Evolutionary conservation across 2,329 filamentous ascomycete species (phyloP).

Genomic region (Aureobasidium sp.): DNA sequence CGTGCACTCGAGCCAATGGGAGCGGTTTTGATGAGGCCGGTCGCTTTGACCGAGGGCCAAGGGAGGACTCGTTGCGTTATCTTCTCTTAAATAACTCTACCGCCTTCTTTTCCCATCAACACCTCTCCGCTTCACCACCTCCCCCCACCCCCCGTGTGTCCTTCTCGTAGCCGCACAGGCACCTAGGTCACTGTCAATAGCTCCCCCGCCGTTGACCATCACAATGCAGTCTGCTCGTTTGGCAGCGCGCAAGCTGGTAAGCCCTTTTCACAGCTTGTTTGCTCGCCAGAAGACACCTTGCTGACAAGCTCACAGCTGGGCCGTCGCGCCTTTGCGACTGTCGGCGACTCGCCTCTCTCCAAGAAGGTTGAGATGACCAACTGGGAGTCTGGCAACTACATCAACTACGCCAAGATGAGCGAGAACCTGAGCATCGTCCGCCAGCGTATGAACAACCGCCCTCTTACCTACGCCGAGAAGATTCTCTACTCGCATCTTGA

Average conservation of each 20-base stretch:
- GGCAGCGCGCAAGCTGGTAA: slow-evolving; percentile 33
- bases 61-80: slow-evolving; percentile 1
- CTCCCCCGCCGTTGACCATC: slow-evolving; percentile 16
- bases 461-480: slow-evolving; percentile 94
- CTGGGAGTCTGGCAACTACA: slow-evolving; percentile 91
- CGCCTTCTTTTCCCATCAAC: slow-evolving; percentile 14
- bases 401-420: slow-evolving; percentile 99
- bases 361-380: slow-evolving; percentile 98
- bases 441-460: slow-evolving; percentile 82
- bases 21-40: not conserved
- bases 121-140: slow-evolving; percentile 13
- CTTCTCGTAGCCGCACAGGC: slow-evolving; percentile 13
- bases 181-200: slow-evolving; percentile 14
- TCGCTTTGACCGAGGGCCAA: slow-evolving; percentile 13
- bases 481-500: slow-evolving; percentile 87
- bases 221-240: slow-evolving; percentile 30
- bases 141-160: slow-evolving; percentile 9
- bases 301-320: slow-evolving; percentile 34
- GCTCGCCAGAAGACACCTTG: not conserved
- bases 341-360: slow-evolving; percentile 76
- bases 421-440: slow-evolving; percentile 93
- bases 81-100: slow-evolving; percentile 11
- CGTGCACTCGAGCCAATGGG: slow-evolving; percentile 9
- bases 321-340: slow-evolving; percentile 66
- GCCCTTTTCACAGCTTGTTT: slow-evolving; percentile 15